Conservation (phyloP, 768 basidiomycete genomes). For the Trametes cubensis region DNA sequence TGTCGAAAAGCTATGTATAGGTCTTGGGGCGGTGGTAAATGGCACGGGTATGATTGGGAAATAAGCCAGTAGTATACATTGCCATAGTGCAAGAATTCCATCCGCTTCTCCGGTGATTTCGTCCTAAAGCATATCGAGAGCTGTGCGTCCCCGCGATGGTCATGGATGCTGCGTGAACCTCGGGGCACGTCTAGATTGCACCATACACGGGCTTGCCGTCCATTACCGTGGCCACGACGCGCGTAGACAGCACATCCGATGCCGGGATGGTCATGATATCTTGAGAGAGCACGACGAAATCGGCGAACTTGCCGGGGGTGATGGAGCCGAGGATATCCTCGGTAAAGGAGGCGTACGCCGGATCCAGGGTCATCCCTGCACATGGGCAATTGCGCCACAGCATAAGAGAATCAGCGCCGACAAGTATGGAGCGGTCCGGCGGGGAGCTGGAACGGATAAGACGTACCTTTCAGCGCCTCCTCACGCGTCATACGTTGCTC, state of each 20-base stretch:
- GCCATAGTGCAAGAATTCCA: no score
- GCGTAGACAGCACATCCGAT: conserved; percentile 63
- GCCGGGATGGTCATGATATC: conserved; percentile 75
- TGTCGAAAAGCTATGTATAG: no score
- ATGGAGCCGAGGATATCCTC: conserved; percentile 77
- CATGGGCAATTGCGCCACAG: not conserved
- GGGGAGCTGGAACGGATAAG: not conserved
- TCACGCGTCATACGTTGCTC: conserved; percentile 73
- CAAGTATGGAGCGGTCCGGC: not conserved
- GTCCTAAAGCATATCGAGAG: not conserved
- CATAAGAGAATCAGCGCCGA: not conserved
- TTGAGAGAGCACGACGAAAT: conserved; percentile 81
- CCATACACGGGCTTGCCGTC: conserved; percentile 66
- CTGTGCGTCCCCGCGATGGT: not conserved
- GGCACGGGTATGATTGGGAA: no score
- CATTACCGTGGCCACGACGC: conserved; percentile 74
- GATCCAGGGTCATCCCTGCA: conserved; percentile 82
- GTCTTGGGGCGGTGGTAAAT: no score
- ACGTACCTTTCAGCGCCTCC: conserved; percentile 75
- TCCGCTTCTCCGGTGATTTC: no score
- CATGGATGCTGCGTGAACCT: not conserved
- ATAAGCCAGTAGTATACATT: no score
- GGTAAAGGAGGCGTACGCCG: conserved; percentile 86
- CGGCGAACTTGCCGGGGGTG: conserved; percentile 76
- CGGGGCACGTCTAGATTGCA: conserved; percentile 7